phyloP scores from a whole-genome alignment of 176 grass and related monocot genomes.

The Musa troglodytarum region DNA sequence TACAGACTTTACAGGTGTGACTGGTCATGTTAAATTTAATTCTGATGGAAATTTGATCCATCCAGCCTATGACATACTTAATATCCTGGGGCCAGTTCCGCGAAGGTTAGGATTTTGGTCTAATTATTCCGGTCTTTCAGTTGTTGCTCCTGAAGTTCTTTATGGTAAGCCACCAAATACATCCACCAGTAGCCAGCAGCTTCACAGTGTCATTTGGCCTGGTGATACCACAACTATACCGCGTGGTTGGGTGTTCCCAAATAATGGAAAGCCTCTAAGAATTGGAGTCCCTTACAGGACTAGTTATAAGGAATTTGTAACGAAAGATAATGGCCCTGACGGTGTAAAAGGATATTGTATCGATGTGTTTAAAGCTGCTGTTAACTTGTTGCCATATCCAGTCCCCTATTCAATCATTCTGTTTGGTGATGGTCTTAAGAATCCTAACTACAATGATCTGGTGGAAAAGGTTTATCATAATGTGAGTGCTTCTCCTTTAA shows the following conservation, averaged over 20 bases:
- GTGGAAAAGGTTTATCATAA: conserved; percentile 2
- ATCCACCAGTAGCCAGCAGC: conserved; percentile 3
- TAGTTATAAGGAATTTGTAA: conserved; percentile 13
- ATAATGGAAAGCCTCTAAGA: conserved; percentile 14
- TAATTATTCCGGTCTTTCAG: conserved; percentile 14
- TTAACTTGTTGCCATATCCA: conserved; percentile 21
- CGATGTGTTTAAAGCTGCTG: conserved; percentile 12
- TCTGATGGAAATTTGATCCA: conserved; percentile 6
- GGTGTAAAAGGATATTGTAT: conserved; percentile 14
- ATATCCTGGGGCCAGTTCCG: not conserved
- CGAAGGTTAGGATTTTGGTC: conserved; percentile 13
- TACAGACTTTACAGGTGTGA: conserved; percentile 5
- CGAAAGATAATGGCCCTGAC: not conserved
- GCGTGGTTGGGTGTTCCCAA: conserved; percentile 18
- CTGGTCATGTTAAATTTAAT: conserved; percentile 10
- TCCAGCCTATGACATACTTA: conserved; percentile 22
- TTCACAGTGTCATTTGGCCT: conserved; percentile 17
- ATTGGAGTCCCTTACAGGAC: conserved; percentile 11
- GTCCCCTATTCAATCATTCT: conserved; percentile 12
- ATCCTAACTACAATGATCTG: conserved; percentile 18
- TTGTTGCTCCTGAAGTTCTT: conserved; percentile 16
- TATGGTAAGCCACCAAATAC: conserved; percentile 17
- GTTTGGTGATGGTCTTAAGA: conserved; percentile 7
- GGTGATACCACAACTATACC: conserved; percentile 10
- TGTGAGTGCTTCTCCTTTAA: not conserved